phyloP scores from a whole-genome alignment of 2,329 filamentous ascomycete genomes.

The Davidsoniella eucalypti region DNA sequence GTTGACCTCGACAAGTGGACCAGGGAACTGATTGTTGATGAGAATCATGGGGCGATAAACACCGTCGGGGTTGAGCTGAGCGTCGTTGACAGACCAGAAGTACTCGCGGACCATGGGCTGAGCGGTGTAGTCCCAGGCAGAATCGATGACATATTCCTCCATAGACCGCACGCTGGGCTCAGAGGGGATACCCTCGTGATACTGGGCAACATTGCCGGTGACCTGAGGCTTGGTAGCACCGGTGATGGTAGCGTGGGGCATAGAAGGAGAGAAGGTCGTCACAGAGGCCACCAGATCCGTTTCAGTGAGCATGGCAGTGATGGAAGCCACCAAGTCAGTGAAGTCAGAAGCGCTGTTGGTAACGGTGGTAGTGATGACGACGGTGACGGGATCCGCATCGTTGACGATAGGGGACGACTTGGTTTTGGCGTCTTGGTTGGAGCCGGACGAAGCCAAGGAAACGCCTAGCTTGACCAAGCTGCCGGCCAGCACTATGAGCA shows the following conservation, averaged over 20 bases:
- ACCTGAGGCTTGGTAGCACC: too few species aligned
- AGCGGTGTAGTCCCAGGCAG: slow-evolving; percentile 37
- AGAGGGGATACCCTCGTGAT: slow-evolving; percentile 15
- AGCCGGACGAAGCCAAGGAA: not conserved
- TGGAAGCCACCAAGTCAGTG: not conserved
- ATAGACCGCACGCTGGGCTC: slow-evolving; percentile 19
- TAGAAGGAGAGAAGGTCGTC: not conserved
- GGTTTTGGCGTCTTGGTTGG: not conserved
- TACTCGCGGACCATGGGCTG: slow-evolving; percentile 36
- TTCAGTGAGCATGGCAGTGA: not conserved
- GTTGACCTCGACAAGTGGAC: slow-evolving; percentile 56
- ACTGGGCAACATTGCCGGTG: too few species aligned
- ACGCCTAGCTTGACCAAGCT: not conserved
- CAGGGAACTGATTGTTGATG: slow-evolving; percentile 60
- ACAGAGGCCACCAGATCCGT: not conserved
- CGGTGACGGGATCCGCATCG: not conserved
- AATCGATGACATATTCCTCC: slow-evolving; percentile 39
- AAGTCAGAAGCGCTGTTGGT: not conserved
- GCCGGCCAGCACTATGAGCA: not conserved
- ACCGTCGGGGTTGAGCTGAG: slow-evolving; percentile 43
- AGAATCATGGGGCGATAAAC: slow-evolving; percentile 43
- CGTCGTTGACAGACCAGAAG: slow-evolving; percentile 41
- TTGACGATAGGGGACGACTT: too few species aligned
- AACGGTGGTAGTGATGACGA: not conserved
- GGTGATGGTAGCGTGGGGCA: too few species aligned